These are phyloP conservation scores for Fusarium illudens DNA, from an alignment of 2,329 filamentous ascomycete species.

Conservation along the genomic window DNA sequence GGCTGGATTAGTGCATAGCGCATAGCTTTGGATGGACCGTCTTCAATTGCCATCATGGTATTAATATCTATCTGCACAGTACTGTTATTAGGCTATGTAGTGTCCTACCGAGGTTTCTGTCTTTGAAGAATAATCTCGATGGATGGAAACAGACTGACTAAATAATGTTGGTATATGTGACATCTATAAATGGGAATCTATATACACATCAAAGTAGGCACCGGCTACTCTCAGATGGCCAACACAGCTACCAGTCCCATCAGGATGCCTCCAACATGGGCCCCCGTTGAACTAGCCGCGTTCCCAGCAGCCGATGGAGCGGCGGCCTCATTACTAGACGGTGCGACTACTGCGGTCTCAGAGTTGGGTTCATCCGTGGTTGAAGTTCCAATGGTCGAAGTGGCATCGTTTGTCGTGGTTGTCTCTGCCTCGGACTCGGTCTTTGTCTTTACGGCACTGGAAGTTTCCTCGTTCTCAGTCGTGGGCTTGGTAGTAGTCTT, in stretches of 20 bases:
- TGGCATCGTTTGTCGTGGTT: not conserved
- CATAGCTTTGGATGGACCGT: no score
- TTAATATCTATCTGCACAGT: no score
- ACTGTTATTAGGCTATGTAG: no score
- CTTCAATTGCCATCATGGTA: no score
- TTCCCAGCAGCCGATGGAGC: not conserved
- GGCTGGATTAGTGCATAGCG: no score
- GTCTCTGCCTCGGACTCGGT: not conserved
- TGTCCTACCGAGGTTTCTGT: no score
- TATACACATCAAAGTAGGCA: not conserved
- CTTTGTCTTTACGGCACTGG: not conserved
- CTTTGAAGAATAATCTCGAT: no score
- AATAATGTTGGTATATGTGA: not conserved
- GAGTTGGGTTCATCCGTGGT: not conserved
- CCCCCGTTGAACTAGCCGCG: not conserved
- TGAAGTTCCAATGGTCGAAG: not conserved
- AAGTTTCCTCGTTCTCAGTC: not conserved
- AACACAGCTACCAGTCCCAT: not conserved
- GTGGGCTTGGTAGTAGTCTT: not conserved
- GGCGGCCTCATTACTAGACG: not conserved
- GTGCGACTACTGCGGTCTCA: not conserved
- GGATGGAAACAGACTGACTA: no score
- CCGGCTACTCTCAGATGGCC: not conserved
- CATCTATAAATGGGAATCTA: not conserved
- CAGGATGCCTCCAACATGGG: slow-evolving; percentile 1